A percentile compares a stretch with the other conserved stretches of the same genome.
phyloP scores from a whole-genome alignment of 176 grass and related monocot species.

The Phragmites australis region DNA sequence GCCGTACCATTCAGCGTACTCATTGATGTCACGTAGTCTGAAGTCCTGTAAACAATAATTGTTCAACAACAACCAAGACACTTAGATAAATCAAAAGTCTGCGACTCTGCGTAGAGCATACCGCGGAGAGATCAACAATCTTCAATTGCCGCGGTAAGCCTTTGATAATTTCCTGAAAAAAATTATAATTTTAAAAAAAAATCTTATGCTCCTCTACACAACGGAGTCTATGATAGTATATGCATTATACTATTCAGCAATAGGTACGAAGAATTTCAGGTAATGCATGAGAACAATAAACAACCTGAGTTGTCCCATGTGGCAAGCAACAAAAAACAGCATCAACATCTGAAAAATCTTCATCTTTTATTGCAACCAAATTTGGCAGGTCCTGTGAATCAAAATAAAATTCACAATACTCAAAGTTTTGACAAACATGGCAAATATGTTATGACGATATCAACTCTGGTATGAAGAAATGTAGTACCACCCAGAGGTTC shows the following conservation, averaged over 20 bases:
- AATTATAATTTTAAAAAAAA: slow-evolving; percentile 24
- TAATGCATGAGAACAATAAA: slow-evolving; percentile 33
- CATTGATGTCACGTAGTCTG: slow-evolving; percentile 68
- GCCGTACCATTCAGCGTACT: slow-evolving; percentile 95
- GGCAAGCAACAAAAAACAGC: slow-evolving; percentile 99
- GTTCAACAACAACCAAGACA: slow-evolving; percentile 7
- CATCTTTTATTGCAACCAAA: slow-evolving; percentile 92
- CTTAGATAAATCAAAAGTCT: slow-evolving; percentile 11
- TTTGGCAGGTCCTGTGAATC: slow-evolving; percentile 70
- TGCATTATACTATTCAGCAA: slow-evolving; percentile 12
- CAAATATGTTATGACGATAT: not conserved
- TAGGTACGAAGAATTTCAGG: not conserved
- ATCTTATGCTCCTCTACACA: not conserved
- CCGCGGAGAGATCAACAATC: slow-evolving; percentile 97
- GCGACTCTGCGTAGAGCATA: slow-evolving; percentile 36
- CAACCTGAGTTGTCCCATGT: slow-evolving; percentile 94
- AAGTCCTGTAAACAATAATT: slow-evolving; percentile 64
- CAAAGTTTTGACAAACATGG: not conserved
- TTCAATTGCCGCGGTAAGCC: slow-evolving; percentile 71
- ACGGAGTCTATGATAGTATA: not conserved
- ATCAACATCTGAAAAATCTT: slow-evolving; percentile 88
- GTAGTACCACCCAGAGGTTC: not conserved
- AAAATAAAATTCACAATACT: slow-evolving; percentile 32
- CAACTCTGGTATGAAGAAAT: slow-evolving; percentile 6
- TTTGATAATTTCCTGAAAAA: slow-evolving; percentile 90